Base-by-base conservation (phyloP, 495 filamentous ascomycete species). In the Aspergillus heteromorphus region DNA sequence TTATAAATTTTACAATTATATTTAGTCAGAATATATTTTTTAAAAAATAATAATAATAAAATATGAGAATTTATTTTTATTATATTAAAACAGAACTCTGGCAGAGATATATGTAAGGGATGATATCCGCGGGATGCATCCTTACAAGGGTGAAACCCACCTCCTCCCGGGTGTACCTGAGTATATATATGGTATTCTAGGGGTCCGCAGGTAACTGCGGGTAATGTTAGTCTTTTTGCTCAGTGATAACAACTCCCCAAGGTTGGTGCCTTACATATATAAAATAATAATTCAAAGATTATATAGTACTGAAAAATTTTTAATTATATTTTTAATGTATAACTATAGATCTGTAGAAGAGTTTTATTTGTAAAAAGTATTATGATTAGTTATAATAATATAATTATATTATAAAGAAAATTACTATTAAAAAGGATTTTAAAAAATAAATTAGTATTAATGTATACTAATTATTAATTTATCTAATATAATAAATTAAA, bases 1-100 rank as follows among this genome's bases (percentile, higher is more conserved):
- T 31, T 49, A 9, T 38, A 18, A 50, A 36, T 38, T 19, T 36
- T 50, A 38, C 40, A 20, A 36, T 50, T 38, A 50, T 36, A 50
- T 38, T 2, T 36, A 50, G 16, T 17, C 8, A 41, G 18, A 41
- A 41, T n/a, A 17, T 17, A 41, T 41, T 41, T 23, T 48, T 9
- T 48, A 2, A 23, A 52, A 52, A 42, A 42, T 17, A 23, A 41
- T 30, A 30, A 30, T 21, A 27, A 49, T 29, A 49, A 29, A 29
- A 49, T 49, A 50, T 23, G 16, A 20, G 40, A 50, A 36, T 18
- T 36, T 36, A 19, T 50, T 40, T 13, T 36, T 13, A 40, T 50
- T 50, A 50, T 50, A 36, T n/a, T 36, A n/a, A 31, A 20, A 50
- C 40, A 50, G 6, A 14, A 16, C 23, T 48, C 16, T 10, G 5